phyloP scores from a whole-genome alignment of 768 basidiomycete genomes.

The Rhodocollybia butyracea region DNA sequence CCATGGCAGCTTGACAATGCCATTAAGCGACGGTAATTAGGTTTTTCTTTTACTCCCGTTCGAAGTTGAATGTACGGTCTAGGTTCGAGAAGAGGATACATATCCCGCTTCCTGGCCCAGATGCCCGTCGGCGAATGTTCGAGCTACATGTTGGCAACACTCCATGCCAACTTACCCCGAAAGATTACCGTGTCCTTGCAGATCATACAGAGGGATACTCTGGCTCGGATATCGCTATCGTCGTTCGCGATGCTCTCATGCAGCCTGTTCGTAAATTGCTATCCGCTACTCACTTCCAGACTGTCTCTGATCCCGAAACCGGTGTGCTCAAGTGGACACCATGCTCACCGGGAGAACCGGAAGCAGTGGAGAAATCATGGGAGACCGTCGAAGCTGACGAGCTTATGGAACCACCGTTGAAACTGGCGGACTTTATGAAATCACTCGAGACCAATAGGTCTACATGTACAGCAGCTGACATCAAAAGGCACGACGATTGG shows the following conservation, averaged over 20 bases:
- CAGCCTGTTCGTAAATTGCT: conserved; percentile 97
- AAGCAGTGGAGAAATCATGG: conserved; percentile 87
- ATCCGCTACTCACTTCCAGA: conserved; percentile 92
- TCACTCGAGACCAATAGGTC: conserved; percentile 76
- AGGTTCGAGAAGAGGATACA: conserved; percentile 98
- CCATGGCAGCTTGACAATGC: conserved; percentile 98
- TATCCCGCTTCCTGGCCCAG: conserved; percentile 92
- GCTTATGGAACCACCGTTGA: conserved; percentile 84
- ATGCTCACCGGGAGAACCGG: conserved; percentile 90
- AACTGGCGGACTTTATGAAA: conserved; percentile 75
- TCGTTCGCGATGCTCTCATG: conserved; percentile 97
- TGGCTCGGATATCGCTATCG: conserved; percentile 91
- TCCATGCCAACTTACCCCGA: conserved; percentile 74
- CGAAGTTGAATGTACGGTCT: not conserved
- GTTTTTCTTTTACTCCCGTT: not conserved
- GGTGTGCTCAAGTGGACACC: conserved; percentile 75
- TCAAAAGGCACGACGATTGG: conserved; percentile 80
- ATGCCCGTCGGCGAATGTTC: conserved; percentile 93
- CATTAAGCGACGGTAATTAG: conserved; percentile 77
- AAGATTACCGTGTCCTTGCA: conserved; percentile 81
- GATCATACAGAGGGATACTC: conserved; percentile 91
- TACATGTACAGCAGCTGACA: conserved; percentile 87
- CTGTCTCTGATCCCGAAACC: conserved; percentile 25
- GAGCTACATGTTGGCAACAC: conserved; percentile 94
- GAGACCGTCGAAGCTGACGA: conserved; percentile 84